These are phyloP conservation scores for Nicotiana knightiana DNA, from an alignment of 257 asterid genomes.

Conservation along the genomic window DNA sequence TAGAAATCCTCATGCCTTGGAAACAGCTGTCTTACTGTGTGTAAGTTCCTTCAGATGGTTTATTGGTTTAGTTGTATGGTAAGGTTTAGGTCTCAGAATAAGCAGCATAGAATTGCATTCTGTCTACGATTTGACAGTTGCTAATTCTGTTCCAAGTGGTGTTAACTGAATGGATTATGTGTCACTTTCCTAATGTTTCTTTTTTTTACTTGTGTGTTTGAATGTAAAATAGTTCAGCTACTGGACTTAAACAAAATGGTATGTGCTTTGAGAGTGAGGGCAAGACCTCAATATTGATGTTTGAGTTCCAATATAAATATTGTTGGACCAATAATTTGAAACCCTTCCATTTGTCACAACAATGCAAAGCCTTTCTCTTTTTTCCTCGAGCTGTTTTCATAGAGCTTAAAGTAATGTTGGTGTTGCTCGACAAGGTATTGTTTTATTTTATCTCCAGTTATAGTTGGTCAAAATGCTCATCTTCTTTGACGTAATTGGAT, in stretches of 20 bases:
- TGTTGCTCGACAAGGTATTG: not conserved
- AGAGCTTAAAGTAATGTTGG: not conserved
- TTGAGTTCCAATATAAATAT: not conserved
- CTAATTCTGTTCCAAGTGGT: not conserved
- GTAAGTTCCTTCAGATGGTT: conserved; percentile 45
- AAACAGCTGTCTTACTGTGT: conserved; percentile 92
- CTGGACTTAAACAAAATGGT: not conserved
- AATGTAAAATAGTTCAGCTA: not conserved
- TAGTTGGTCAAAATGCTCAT: not conserved
- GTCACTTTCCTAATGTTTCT: not conserved
- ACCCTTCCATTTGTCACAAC: not conserved
- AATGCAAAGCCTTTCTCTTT: not conserved
- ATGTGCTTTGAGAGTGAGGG: not conserved
- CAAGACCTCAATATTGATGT: not conserved
- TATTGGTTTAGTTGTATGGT: not conserved
- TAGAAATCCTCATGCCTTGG: conserved; percentile 74
- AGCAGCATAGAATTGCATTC: not conserved
- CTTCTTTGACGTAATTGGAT: not conserved
- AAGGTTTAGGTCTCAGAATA: not conserved
- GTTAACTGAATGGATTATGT: not conserved
- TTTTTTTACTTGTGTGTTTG: not conserved
- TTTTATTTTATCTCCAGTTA: not conserved
- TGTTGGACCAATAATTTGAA: not conserved
- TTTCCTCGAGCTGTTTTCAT: not conserved
- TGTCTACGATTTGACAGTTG: not conserved